Evolutionary conservation across 2,329 filamentous ascomycete species (phyloP), one percentile per base, ranked within the genome.

Genomic region (Pseudonectria buxi): DNA sequence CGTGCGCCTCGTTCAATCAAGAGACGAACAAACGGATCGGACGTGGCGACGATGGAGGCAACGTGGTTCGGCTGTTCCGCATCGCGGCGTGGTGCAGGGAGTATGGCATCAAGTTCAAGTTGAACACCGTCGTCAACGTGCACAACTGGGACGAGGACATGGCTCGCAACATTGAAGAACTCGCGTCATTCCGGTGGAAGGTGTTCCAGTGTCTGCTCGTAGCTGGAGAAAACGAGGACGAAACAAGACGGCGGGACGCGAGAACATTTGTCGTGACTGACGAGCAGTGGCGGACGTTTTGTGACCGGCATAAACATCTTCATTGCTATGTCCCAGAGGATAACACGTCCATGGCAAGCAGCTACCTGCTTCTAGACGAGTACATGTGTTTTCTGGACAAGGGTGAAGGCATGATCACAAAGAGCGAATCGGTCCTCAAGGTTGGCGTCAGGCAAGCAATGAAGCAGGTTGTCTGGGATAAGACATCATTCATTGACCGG

Each of bases 51-150:
- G n/a, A n/a, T n/a, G 67, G 68, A 4, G 54, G 63, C n/a, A 65
- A 74, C 35, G 59, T 74, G 11, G 33, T 39, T 13, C 58, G 65
- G 33, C 56, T 76, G 1, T 65, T 62, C 33, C 45, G 54, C 10
- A 62, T 76, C 40, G 50, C 55, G 4, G 50, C 53, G 6, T 69
- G 67, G 62, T 77, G 73, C 49, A 70, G 65, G n/a, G n/a, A n/a
- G n/a, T n/a, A n/a, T n/a, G n/a, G n/a, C n/a, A n/a, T n/a, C n/a
- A n/a, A n/a, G 52, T 75, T 77, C 59, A 76, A 77, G 57, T 49
- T 76, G 33, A 77, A 77, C 54, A 76, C 72, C 0, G 72, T 76
- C 1, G 64, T 76, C 4, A 66, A 63, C 46, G n/a, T n/a, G n/a
- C n/a, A n/a, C n/a, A n/a, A 76, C 44, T 68, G 56, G 51, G 34